These are phyloP conservation scores for Boletus rubroflammeus DNA, from an alignment of 768 basidiomycete genomes.

Conservation along the genomic window DNA sequence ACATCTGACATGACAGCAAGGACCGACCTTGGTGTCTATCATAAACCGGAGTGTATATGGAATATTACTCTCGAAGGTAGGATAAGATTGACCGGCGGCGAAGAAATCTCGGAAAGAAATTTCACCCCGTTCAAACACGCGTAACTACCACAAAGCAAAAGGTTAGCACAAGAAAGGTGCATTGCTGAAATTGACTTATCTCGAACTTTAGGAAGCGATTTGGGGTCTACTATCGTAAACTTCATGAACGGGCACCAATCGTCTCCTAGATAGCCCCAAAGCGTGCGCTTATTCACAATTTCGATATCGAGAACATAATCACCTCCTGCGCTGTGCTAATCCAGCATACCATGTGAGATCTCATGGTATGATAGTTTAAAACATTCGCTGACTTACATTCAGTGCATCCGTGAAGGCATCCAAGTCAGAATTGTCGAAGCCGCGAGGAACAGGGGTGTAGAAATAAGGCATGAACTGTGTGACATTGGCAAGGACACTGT, in stretches of 20 bases:
- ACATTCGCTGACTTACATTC: conserved; percentile 53
- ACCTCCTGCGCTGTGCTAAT: conserved; percentile 27
- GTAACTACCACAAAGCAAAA: conserved; percentile 35
- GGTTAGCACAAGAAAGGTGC: conserved; percentile 10
- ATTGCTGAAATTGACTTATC: conserved; percentile 56
- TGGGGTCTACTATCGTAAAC: conserved; percentile 70
- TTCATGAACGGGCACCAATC: conserved; percentile 79
- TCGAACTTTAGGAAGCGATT: conserved; percentile 81
- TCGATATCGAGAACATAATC: conserved; percentile 50
- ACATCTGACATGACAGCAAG: background rate
- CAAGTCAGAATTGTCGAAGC: conserved; percentile 69
- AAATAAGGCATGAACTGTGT: conserved; percentile 90
- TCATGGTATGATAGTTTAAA: background rate
- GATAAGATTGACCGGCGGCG: conserved; percentile 39
- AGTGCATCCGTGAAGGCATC: conserved; percentile 61
- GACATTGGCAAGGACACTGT: conserved; percentile 85
- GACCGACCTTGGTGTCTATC: conserved; percentile 87
- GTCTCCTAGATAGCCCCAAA: conserved; percentile 91
- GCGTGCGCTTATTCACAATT: conserved; percentile 59
- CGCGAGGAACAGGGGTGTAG: conserved; percentile 83
- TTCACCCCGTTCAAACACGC: conserved; percentile 72
- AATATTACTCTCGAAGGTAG: conserved; percentile 94
- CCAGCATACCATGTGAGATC: background rate
- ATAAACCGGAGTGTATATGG: conserved; percentile 90
- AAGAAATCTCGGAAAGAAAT: conserved; percentile 63